phyloP scores from a whole-genome alignment of 257 asterid genomes.

The Penstemon eatonii region DNA sequence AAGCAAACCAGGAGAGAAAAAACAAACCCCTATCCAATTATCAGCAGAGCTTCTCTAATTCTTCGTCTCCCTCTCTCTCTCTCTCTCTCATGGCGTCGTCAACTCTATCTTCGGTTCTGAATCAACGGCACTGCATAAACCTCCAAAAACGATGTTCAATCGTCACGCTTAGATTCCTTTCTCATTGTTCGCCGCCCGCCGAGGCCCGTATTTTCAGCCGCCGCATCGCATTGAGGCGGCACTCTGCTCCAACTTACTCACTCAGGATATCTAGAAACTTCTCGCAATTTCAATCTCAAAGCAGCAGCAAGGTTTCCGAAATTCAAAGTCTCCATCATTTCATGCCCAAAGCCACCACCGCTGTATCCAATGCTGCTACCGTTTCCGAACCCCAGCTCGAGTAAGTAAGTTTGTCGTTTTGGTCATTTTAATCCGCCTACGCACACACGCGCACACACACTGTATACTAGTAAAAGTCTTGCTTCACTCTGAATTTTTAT shows the following conservation, averaged over 20 bases:
- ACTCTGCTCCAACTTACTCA: constrained; percentile 38
- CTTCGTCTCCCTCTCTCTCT: constrained; percentile 19
- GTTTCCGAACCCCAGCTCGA: constrained; percentile 48
- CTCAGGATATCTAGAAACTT: constrained; percentile 43
- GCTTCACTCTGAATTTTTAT: no score
- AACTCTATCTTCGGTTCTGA: constrained; percentile 57
- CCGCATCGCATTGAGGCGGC: constrained; percentile 29
- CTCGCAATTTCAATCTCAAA: constrained; percentile 38
- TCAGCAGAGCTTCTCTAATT: constrained; percentile 17
- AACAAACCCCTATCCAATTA: constrained; percentile 35
- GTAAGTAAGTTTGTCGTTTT: constrained; percentile 39
- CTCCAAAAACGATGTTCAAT: constrained; percentile 50
- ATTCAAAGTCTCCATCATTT: constrained; percentile 54
- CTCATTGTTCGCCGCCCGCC: constrained; percentile 31
- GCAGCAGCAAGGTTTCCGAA: constrained; percentile 33
- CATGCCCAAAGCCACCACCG: constrained; percentile 57
- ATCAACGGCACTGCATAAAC: constrained; percentile 55
- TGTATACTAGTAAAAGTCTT: no score
- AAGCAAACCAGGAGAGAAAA: not conserved
- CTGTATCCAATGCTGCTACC: constrained; percentile 33
- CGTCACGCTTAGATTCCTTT: constrained; percentile 49
- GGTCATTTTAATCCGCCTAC: no score
- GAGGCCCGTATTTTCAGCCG: constrained; percentile 28
- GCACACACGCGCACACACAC: no score
- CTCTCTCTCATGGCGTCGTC: constrained; percentile 53